Evolutionary conservation across 2,329 filamentous ascomycete species (phyloP).

Genomic region (Aspergillus thermomutatus): DNA sequence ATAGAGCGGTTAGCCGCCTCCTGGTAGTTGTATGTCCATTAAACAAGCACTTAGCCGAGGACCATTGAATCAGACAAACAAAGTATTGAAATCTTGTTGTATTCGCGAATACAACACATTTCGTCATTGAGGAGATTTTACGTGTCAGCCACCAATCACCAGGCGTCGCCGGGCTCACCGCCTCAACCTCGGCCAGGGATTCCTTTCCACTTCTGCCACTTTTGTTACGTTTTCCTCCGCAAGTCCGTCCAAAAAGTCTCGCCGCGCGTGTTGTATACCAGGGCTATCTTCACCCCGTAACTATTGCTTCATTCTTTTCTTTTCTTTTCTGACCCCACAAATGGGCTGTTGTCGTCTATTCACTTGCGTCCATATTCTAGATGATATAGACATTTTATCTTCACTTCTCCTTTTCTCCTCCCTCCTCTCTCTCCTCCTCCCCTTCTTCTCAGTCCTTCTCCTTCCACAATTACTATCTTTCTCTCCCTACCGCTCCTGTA

Average conservation of each 20-base stretch:
- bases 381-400: not conserved
- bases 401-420: constrained; percentile 12
- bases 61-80: not conserved
- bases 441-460: constrained; percentile 6
- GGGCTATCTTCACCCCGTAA: not conserved
- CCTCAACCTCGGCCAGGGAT: constrained; percentile 2
- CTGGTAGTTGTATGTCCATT: not conserved
- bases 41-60: not conserved
- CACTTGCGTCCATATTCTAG: not conserved
- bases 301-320: constrained; percentile 1
- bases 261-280: not conserved
- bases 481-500: not conserved
- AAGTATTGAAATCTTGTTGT: not conserved
- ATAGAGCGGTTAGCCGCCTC: not conserved
- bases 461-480: constrained; percentile 7
- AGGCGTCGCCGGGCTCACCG: not conserved
- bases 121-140: constrained; percentile 8
- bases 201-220: constrained; percentile 12
- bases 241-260: constrained; percentile 10
- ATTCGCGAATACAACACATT: not conserved
- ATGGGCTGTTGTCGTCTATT: not conserved
- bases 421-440: constrained; percentile 9
- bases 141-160: constrained; percentile 1
- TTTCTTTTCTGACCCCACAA: constrained; percentile 5
- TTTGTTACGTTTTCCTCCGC: constrained; percentile 19